Evolutionary conservation across 129 eudicot species (phyloP), one percentile per base, ranked within the genome.

Genomic region (Deinandra increscens): DNA sequence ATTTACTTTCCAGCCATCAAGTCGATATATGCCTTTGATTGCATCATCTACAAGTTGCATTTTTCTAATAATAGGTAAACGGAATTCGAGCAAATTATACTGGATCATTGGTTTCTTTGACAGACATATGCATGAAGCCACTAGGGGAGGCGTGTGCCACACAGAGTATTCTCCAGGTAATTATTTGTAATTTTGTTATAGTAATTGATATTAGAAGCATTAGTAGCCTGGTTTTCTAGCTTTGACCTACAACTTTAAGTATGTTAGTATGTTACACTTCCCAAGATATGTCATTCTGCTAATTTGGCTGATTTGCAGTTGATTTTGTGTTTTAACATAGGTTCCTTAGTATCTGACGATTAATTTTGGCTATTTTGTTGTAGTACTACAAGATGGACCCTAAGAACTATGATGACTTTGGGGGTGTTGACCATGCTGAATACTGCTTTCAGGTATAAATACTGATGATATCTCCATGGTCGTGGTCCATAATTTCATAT

Each of bases 71-170:
- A 56, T 61, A 89, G 99, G 93, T 89, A 65, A 96, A 94, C 66
- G 91, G 88, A 53, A 80, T 94, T 73, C 86, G 72, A 77, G 99
- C 97, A 34, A 89, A 87, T 76, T 83, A 54, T 85, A 81, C 87
- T 56, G 99, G 99, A 66, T 78, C 90, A 68, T 50, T 78, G 81
- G 83, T 94, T 76, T 81, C 99, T 77, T 82, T 94, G 59, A 80
- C 93, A 45, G 97, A 94, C 83, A 94, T 94, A 71, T 94, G 99
- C 84, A 66, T 88, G 92, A 94, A 90, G 80, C 99, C 99, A 20
- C 90, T 94, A 12, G 97, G 89, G 33, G 83, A 82, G 75, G 99
- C 87, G 83, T 94, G 99, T 81, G 99, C 97, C 49, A 90, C 97
- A 55, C 97, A 94, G 72, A 94, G 96, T 78, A 79, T 90, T 78